Percentiles rank a stretch among this genome's conserved stretches.
Conservation (phyloP, 139 green algal species). For the Micractinium sp. region DNA sequence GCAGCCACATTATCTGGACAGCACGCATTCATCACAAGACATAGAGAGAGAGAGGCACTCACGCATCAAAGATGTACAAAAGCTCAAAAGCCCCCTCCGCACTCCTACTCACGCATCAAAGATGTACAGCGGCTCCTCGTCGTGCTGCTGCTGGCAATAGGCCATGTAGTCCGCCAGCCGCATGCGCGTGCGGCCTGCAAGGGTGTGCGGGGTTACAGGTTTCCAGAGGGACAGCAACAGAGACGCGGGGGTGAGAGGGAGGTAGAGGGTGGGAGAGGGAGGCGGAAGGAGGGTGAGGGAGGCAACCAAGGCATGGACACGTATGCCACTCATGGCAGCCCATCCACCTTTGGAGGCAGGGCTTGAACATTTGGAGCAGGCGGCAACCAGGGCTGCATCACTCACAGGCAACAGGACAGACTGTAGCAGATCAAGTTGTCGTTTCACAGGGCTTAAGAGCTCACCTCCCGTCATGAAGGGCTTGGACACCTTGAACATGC, state of each 20-base stretch:
- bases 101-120: constrained; percentile 49
- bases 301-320: no score
- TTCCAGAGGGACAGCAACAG: no score
- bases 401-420: no score
- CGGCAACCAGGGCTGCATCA: no score
- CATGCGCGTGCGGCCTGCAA: constrained; percentile 33
- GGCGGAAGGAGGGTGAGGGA: background rate
- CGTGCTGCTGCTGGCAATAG: constrained; percentile 17
- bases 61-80: constrained; percentile 53
- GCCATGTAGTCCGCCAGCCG: constrained; percentile 27
- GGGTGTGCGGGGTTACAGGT: background rate
- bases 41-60: background rate
- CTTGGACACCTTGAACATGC: constrained; percentile 26
- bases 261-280: no score
- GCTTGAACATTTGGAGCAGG: no score
- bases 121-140: constrained; percentile 50
- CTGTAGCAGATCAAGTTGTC: no score
- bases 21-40: no score
- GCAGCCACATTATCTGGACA: background rate
- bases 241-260: background rate
- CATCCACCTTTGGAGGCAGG: no score
- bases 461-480: constrained; percentile 13
- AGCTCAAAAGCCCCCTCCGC: no score
- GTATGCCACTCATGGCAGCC: no score
- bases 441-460: no score